Base-by-base conservation (phyloP, 345 rosid genomes). In the Acer negundo region DNA sequence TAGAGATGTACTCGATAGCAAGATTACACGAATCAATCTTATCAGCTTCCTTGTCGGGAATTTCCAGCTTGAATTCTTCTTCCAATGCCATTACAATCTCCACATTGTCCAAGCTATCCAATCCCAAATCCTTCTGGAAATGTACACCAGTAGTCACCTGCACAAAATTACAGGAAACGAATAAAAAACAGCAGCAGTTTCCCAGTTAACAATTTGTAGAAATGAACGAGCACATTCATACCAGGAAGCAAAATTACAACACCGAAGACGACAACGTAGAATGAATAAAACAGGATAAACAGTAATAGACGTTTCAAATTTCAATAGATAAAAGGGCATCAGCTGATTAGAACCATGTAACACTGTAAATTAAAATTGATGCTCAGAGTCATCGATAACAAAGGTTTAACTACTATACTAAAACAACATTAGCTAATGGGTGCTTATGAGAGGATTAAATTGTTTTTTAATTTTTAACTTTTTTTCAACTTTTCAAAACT, bases 11-110 rank as follows among this genome's bases (percentile, higher is more conserved):
- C 84, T 92, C 97, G 62, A 96, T 89, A 44, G 97, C 98, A 62
- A 94, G 94, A 73, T 77, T 35, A 82, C 94, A 90, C 2, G 97
- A 91, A 75, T 94, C 97, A 4, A 96, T 92, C 87, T 86, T 94
- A 53, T 89, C 97, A 35, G 99, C 99, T 90, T 96, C 99, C 84
- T 87, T 88, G 86, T 96, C 97, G 0, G 97, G 98, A 24, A 96
- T 96, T 78, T 94, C 97, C 55, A 94, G 91, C 88, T 94, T 96
- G 86, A 96, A 96, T 77, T 96, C 99, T 80, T 94, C 99, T 84
- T 96, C 97, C 15, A 96, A 83, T 38, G 95, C 99, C 99, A 96
- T 90, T 47, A 96, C 93, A 62, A 94, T 91, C 91, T 94, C 98
- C 82, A 94, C 94, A 96, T 75, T 93, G 90, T 94, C 98, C 89